Conservation (phyloP, 148 eudicot species). For the Spergularia marina region DNA sequence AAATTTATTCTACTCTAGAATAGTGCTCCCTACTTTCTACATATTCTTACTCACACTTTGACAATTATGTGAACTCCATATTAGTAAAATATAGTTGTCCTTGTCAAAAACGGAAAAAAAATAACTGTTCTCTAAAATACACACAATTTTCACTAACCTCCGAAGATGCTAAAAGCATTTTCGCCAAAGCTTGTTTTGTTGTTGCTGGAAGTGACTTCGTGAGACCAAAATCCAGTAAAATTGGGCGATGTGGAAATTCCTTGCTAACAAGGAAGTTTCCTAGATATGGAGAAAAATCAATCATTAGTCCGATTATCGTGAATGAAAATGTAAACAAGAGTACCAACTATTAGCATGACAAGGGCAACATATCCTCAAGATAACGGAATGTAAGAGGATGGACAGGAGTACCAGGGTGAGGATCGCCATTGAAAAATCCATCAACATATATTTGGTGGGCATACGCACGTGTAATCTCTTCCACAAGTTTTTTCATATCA, state of each 20-base stretch:
- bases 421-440: conserved; percentile 98
- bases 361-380: neutral
- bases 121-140: neutral
- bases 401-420: conserved; percentile 80
- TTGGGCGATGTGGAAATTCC: conserved; percentile 82
- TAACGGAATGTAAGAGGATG: neutral
- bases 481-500: conserved; percentile 86
- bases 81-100: too few relatives aligned
- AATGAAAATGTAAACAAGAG: neutral
- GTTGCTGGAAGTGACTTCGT: conserved; percentile 76
- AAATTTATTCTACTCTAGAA: too few relatives aligned
- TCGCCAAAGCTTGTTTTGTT: conserved; percentile 92
- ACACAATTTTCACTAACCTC: conserved; percentile 61
- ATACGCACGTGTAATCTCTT: conserved; percentile 96
- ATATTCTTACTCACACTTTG: too few relatives aligned
- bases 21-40: too few relatives aligned
- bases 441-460: conserved; percentile 98
- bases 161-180: conserved; percentile 90
- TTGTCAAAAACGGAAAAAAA: too few relatives aligned
- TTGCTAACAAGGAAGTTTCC: conserved; percentile 99
- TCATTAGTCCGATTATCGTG: neutral
- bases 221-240: conserved; percentile 93
- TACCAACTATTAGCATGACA: neutral
- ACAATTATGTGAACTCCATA: too few relatives aligned
- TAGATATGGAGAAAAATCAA: conserved; percentile 26